Conservation (phyloP, 306 rosid species). For the Castanopsis chinensis region DNA sequence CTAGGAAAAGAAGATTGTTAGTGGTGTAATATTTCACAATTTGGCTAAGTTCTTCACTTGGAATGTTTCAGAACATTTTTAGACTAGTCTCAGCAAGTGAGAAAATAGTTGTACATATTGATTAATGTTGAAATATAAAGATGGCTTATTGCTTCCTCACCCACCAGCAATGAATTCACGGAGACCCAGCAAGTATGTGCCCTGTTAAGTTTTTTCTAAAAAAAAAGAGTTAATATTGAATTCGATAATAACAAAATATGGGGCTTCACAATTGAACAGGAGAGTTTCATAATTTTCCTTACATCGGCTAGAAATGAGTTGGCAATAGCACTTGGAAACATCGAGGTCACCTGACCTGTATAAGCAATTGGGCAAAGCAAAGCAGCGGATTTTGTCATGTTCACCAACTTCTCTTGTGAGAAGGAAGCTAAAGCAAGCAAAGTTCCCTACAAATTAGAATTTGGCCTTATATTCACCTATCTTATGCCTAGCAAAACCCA, state of each 20-base stretch:
- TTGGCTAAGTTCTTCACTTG: too few relatives aligned
- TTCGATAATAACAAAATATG: not conserved
- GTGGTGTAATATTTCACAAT: too few relatives aligned
- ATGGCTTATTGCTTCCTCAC: constrained; percentile 39
- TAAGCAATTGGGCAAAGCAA: constrained; percentile 88
- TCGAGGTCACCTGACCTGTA: constrained; percentile 70
- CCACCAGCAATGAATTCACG: constrained; percentile 60
- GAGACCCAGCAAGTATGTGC: constrained; percentile 51
- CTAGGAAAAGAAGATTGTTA: too few relatives aligned
- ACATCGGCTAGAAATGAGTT: constrained; percentile 74
- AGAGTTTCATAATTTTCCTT: not conserved
- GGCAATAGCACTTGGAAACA: constrained; percentile 64
- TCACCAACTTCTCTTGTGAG: constrained; percentile 53
- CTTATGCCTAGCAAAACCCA: too few relatives aligned
- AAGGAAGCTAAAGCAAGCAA: constrained; percentile 72
- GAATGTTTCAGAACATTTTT: too few relatives aligned
- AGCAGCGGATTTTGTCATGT: constrained; percentile 71
- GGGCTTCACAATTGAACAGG: constrained; percentile 4
- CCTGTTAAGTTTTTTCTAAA: constrained; percentile 28
- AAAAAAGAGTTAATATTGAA: not conserved
- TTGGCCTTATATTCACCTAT: too few relatives aligned
- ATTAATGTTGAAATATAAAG: too few relatives aligned
- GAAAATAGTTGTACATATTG: too few relatives aligned
- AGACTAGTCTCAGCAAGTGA: too few relatives aligned
- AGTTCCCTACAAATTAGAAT: constrained; percentile 61